Percentiles rank a stretch among this genome's conserved stretches.
phyloP scores from a whole-genome alignment of 768 basidiomycete species.

The Amanita molliuscula region DNA sequence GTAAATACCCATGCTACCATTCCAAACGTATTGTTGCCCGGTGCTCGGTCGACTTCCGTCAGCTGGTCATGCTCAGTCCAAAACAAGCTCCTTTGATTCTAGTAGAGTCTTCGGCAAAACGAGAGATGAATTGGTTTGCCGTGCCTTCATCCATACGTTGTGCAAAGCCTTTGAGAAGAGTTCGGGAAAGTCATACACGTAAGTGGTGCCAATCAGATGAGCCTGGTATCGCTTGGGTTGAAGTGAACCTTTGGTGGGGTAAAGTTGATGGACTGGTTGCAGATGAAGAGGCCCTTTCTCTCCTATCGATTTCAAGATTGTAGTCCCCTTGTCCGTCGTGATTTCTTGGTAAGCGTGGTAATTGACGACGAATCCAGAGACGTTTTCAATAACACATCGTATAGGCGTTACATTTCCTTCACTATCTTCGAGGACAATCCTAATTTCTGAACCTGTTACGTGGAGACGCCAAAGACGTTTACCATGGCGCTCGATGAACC shows the following conservation, averaged over 20 bases:
- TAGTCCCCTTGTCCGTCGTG: slow-evolving; percentile 88
- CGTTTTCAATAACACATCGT: slow-evolving; percentile 97
- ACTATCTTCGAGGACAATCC: slow-evolving; percentile 87
- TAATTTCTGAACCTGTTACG: slow-evolving; percentile 95
- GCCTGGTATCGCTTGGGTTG: slow-evolving; percentile 99
- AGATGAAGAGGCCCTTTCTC: slow-evolving; percentile 95
- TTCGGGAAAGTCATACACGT: slow-evolving; percentile 99
- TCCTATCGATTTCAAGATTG: slow-evolving; percentile 95
- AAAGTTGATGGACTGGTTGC: slow-evolving; percentile 87
- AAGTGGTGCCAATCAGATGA: slow-evolving; percentile 95
- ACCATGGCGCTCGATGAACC: slow-evolving; percentile 98
- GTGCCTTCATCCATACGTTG: slow-evolving; percentile 79
- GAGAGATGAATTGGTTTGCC: slow-evolving; percentile 52
- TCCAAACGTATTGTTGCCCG: slow-evolving; percentile 90
- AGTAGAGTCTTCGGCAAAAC: slow-evolving; percentile 69
- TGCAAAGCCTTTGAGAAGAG: slow-evolving; percentile 96
- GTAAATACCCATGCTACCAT: slow-evolving; percentile 99
- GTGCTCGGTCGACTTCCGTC: slow-evolving; percentile 81
- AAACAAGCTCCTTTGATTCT: slow-evolving; percentile 80
- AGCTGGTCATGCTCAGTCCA: slow-evolving; percentile 91
- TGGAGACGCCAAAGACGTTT: slow-evolving; percentile 97
- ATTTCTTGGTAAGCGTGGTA: slow-evolving; percentile 98
- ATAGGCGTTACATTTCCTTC: slow-evolving; percentile 95
- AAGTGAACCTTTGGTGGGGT: slow-evolving; percentile 95
- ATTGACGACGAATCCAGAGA: slow-evolving; percentile 97